Base-by-base conservation (phyloP, 2,329 filamentous ascomycete species). In the Sordariomycetes sp. region DNA sequence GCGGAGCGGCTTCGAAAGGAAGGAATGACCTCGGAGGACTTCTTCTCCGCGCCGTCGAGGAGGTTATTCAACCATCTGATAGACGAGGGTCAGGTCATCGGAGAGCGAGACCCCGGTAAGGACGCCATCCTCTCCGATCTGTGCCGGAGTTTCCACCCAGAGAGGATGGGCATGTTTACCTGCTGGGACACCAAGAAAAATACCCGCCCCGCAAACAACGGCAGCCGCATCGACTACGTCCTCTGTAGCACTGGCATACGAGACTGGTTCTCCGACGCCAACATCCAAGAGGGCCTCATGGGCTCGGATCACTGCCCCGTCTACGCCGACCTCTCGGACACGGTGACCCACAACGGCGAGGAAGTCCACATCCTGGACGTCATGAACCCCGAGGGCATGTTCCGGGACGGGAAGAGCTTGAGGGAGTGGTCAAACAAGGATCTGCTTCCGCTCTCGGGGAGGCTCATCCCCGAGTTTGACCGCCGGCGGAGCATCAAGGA, bases 301-400 rank as follows among this genome's bases (percentile, higher is more conserved):
- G 94, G 94, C 0, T 97, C 92, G 1, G 94, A 99, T 66, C 94
- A 99, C 69, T 99, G 94, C 64, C 94, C 94, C 0, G 92, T 97
- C 1, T 97, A 87, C 68, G 90, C 85, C 1, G 77, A 80, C 2
- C 75, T 95, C 25, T 82, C 84, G 20, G 82, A 91, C 39, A 73
- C 65, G 2, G 80, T 96, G 1, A 64, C 65, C 0, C 62, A 79
- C 6, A 69, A 76, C 15, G 78, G 73, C 1, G 64, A 73, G 52
- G 69, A 80, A 52, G 67, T 78, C 2, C 68, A 84, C 62, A 73
- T 90, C 2, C 69, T 76, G 32, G 90, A 96, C 65, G 68, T 94
- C 55, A 81, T 96, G 78, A 96, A 94, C 62, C 86, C 88, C 0
- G 66, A 75, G 1, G 87, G 83, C 10, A 80, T 87, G 68, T 95